These are phyloP conservation scores for Trichoderma lentiforme DNA, from an alignment of 2,329 filamentous ascomycete species.

Conservation along the genomic window DNA sequence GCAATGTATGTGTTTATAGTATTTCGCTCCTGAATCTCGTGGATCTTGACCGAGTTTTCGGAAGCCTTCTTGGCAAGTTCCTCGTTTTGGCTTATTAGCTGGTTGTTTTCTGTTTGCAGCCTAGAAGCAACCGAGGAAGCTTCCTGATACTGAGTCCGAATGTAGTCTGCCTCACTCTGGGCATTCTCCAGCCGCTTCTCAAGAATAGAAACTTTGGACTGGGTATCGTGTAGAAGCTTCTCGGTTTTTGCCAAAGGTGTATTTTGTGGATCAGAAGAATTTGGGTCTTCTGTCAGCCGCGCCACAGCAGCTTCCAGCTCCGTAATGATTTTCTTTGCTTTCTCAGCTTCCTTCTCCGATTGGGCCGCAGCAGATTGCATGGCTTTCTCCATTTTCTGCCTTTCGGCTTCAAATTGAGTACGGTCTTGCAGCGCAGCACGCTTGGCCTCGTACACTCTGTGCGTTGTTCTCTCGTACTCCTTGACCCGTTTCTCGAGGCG, in stretches of 20 bases:
- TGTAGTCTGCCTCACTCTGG: constrained; percentile 53
- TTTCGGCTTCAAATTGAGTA: constrained; percentile 45
- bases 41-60: constrained; percentile 46
- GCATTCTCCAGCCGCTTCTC: constrained; percentile 41
- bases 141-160: constrained; percentile 57
- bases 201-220: constrained; percentile 39
- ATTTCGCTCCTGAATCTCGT: constrained; percentile 42
- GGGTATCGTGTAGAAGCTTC: constrained; percentile 36
- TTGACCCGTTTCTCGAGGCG: constrained; percentile 45
- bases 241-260: constrained; percentile 28
- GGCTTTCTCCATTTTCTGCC: constrained; percentile 37
- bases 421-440: constrained; percentile 52
- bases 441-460: constrained; percentile 45
- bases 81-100: constrained; percentile 41
- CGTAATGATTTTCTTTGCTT: constrained; percentile 35
- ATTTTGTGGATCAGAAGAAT: constrained; percentile 25
- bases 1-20: constrained; percentile 35
- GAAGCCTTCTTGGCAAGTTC: constrained; percentile 42
- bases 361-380: constrained; percentile 29
- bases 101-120: constrained; percentile 44
- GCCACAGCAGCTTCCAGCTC: constrained; percentile 36
- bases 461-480: constrained; percentile 44
- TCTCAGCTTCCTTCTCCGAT: constrained; percentile 35
- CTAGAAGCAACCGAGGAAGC: constrained; percentile 48
- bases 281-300: constrained; percentile 28